Base-by-base conservation (phyloP, 2,329 filamentous ascomycete genomes). In the Colletotrichum kahawae region DNA sequence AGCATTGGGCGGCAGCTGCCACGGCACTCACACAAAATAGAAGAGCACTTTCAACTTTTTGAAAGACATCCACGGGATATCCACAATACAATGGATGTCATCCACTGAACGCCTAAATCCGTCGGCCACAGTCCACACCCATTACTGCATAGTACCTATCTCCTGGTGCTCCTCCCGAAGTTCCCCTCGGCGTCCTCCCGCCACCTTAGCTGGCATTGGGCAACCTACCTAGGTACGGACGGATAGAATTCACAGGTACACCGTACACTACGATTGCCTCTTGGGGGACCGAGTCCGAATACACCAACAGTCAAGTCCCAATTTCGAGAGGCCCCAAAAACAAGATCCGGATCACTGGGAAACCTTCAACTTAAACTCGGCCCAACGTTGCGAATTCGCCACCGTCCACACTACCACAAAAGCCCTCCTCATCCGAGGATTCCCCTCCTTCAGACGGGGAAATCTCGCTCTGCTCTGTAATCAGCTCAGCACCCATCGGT, bases 261-360 rank as follows among this genome's bases (percentile, higher is more conserved):
- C 43, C 43, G 43, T 51, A 51, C 43, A 51, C 43, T n/a, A 51
- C 10, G 38, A 48, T 68, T 48, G 6, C 34, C 27, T 51, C 29
- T 43, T 29, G 13, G 5, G 34, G 48, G 48, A 36, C 56, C 59
- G 71, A 69, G 43, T 56, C 70, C 57, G 43, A 34, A 16, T 7
- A 4, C 43, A 51, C 64, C 34, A 16, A 54, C 36, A 12, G 33
- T 10, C 21, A 36, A 63, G 54, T 29, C 54, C 54, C 54, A 13
- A 18, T 16, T 18, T 33, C 63, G 10, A 31, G 24, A 33, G 63
- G 13, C 34, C 29, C 29, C 7, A 16, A 24, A 62, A 62, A 31
- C 64, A 72, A 33, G 64, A 68, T 54, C 67, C 71, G 71, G 60
- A 38, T 74, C 60, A n/a, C 56, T 75, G 72, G 68, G 68, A 71